Conservation (phyloP, 2,329 filamentous ascomycete species). For the Aspergillus aculeatus region DNA sequence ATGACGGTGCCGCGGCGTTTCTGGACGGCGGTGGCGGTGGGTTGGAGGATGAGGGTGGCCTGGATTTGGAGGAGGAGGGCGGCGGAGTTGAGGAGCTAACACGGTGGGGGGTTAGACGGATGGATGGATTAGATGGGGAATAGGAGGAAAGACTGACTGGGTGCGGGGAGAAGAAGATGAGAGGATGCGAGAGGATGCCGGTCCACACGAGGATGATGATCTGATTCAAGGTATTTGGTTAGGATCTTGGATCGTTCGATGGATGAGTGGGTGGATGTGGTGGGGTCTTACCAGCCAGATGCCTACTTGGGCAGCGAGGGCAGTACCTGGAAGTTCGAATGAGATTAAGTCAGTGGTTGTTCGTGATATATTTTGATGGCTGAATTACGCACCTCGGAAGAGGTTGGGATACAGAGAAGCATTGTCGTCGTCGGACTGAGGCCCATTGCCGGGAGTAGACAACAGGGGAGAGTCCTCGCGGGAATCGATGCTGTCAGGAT, state of each 20-base stretch:
- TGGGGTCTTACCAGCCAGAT: constrained; percentile 60
- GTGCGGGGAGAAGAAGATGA: constrained; percentile 85
- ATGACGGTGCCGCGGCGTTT: constrained; percentile 63
- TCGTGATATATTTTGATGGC: no score
- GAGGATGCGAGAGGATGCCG: constrained; percentile 65
- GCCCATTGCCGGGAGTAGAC: constrained; percentile 69
- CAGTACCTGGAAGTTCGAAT: constrained; percentile 62
- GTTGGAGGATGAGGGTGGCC: constrained; percentile 81
- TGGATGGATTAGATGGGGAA: constrained; percentile 26
- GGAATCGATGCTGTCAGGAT: constrained; percentile 38
- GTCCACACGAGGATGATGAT: constrained; percentile 76
- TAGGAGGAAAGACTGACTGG: constrained; percentile 59
- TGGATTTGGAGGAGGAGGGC: constrained; percentile 75
- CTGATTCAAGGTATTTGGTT: constrained; percentile 31
- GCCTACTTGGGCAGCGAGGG: constrained; percentile 74
- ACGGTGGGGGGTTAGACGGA: not conserved
- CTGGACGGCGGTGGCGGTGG: constrained; percentile 73
- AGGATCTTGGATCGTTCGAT: not conserved
- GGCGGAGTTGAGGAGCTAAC: constrained; percentile 56
- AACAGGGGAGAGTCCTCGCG: constrained; percentile 69
- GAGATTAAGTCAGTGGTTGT: no score
- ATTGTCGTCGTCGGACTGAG: constrained; percentile 60
- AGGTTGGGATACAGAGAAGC: constrained; percentile 69
- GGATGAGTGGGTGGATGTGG: not conserved
- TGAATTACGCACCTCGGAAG: constrained; percentile 61